Conservation (phyloP, 805 yeast genomes). For the Nakazawaea ambrosiae region DNA sequence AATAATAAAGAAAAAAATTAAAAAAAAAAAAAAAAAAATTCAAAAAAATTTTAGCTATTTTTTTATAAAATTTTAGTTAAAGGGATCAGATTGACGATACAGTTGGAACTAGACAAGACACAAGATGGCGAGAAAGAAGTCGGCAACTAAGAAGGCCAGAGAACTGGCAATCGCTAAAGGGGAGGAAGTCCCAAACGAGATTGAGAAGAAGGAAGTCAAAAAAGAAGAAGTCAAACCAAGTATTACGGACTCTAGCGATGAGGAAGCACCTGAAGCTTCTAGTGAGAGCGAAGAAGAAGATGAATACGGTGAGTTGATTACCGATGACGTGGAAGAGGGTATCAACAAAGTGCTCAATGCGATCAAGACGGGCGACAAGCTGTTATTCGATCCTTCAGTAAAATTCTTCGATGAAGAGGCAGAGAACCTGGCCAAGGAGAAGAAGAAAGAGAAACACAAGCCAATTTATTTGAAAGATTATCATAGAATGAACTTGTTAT, state of each 20-base stretch:
- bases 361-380: conserved; percentile 58
- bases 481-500: conserved; percentile 76
- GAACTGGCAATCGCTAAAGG: conserved; percentile 14
- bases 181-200: neutral
- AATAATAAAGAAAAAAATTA: no score
- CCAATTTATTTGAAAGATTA: conserved; percentile 90
- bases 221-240: conserved; percentile 14
- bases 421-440: conserved; percentile 20
- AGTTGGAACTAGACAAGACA: no score
- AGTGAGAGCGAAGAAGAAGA: conserved; percentile 75
- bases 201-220: conserved; percentile 8
- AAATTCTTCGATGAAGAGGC: conserved; percentile 65
- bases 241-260: conserved; percentile 15
- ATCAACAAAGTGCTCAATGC: conserved; percentile 67
- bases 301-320: conserved; percentile 81
- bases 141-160: conserved; percentile 68
- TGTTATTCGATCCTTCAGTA: conserved; percentile 58
- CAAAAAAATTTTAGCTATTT: no score
- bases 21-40: no score
- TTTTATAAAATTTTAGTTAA: no score
- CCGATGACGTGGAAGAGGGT: conserved; percentile 79
- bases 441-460: conserved; percentile 36
- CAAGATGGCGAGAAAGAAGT: conserved; percentile 82
- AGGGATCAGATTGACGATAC: no score
- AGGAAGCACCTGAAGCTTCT: conserved; percentile 24